Base-by-base conservation (phyloP, 306 rosid species). In the Morella rubra region DNA sequence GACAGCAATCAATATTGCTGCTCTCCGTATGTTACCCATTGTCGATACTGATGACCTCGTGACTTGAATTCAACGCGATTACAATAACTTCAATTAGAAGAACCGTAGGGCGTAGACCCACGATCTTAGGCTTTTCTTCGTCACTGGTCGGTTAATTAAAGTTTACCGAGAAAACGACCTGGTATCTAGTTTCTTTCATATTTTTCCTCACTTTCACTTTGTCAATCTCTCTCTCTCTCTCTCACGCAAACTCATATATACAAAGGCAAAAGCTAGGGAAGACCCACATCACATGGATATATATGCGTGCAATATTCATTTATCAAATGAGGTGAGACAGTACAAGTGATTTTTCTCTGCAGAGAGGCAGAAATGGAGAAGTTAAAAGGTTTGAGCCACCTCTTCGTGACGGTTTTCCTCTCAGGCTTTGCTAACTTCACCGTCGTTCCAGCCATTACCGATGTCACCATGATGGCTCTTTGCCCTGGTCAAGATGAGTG, bases 401-500 rank as follows among this genome's bases (percentile, higher is more conserved):
- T 91, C 1, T 89, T 85, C 2, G 89, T 94, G 61, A 91, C 97
- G 14, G 83, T 87, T 69, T 89, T 89, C 51, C 51, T 94, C 0
- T 41, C 84, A 0, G 78, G 87, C 0, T 54, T 85, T 12, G 85
- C 88, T 0, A 76, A 0, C 3, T 19, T 73, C 6, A 75, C 82
- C 44, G 90, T 76, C 20, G 0, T 79, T 44, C 93, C 98, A 0
- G 84, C 82, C 19, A 87, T 91, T 3, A 91, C 91, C 0, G 98
- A 91, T 3, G 84, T 94, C 0, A 91, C 92, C 24, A 84, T 94
- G 87, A 56, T 77, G 1, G 98, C 97, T 4, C 84, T 91, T 6
- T 94, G 98, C 67, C 97, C 95, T 2, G 91, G 87, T 19, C 84
- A 58, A 52, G 89, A 87, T 15, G 83, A 89, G 59, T 94, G 98